Evolutionary conservation across 257 asterid genomes (phyloP).

Genomic region (Petrea volubilis): DNA sequence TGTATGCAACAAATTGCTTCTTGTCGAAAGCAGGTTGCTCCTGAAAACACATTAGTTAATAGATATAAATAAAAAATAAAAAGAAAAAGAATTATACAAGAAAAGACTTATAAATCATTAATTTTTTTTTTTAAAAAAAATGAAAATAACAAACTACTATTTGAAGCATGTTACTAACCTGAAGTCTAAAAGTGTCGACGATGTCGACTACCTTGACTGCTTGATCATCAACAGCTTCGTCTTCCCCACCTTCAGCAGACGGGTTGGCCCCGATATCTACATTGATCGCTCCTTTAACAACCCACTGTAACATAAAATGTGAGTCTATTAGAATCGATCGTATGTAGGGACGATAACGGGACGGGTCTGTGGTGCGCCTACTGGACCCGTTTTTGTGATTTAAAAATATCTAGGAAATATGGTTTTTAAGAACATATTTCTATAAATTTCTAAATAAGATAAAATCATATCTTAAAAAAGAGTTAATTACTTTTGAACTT

Average conservation of each 20-base stretch:
- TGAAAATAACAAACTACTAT: background rate
- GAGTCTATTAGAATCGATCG: background rate
- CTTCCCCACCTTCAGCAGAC: slow-evolving; percentile 69
- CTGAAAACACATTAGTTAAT: slow-evolving; percentile 13
- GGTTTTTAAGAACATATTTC: too few relatives aligned
- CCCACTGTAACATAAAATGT: slow-evolving; percentile 46
- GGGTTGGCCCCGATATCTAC: slow-evolving; percentile 76
- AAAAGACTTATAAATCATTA: background rate
- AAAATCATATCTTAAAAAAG: too few relatives aligned
- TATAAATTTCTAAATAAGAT: too few relatives aligned
- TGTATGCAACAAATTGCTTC: slow-evolving; percentile 65
- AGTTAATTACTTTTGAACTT: too few relatives aligned
- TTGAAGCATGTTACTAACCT: slow-evolving; percentile 34
- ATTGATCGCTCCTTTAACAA: slow-evolving; percentile 52
- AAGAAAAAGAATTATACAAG: background rate
- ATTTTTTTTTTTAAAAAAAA: background rate
- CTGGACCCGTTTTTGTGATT: too few relatives aligned
- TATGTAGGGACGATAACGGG: too few relatives aligned
- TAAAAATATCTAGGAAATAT: too few relatives aligned
- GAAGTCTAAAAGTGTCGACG: slow-evolving; percentile 70
- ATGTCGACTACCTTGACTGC: slow-evolving; percentile 62
- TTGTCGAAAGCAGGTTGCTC: slow-evolving; percentile 69
- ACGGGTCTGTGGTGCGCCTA: too few relatives aligned
- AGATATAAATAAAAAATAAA: too few relatives aligned
- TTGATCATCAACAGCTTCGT: slow-evolving; percentile 64